phyloP scores from a whole-genome alignment of 345 rosid species.

The Balakata baccata region DNA sequence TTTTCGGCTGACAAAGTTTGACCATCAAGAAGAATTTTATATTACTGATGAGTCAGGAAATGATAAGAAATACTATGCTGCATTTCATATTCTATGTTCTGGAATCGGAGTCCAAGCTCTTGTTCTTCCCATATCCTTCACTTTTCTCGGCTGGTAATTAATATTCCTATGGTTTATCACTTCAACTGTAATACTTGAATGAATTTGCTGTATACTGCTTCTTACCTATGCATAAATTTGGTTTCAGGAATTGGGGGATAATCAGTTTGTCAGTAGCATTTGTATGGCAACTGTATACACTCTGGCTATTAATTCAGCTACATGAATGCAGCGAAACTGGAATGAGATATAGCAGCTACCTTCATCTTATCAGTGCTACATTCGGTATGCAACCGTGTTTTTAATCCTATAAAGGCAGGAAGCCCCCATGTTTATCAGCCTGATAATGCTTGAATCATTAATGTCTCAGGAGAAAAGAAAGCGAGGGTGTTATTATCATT shows the following conservation, averaged over 20 bases:
- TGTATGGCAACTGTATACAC: conserved; percentile 39
- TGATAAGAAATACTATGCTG: conserved; percentile 22
- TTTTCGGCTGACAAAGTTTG: background rate
- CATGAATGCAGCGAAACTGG: conserved; percentile 37
- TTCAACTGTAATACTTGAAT: background rate
- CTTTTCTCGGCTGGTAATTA: conserved; percentile 29
- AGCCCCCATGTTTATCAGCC: background rate
- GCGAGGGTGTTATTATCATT: conserved; percentile 21
- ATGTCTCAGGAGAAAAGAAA: conserved; percentile 24
- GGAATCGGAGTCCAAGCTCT: conserved; percentile 37
- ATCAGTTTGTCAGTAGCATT: conserved; percentile 34
- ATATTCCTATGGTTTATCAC: background rate
- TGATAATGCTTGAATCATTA: background rate
- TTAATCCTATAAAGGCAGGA: no score
- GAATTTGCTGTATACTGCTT: background rate
- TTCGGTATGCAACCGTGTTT: conserved; percentile 19
- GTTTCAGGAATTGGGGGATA: conserved; percentile 14
- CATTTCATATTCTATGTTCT: conserved; percentile 29
- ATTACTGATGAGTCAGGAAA: conserved; percentile 26
- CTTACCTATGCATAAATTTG: background rate
- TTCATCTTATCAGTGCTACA: conserved; percentile 29
- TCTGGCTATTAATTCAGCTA: conserved; percentile 33
- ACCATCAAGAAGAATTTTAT: conserved; percentile 28
- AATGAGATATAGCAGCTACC: conserved; percentile 37
- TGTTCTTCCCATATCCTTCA: conserved; percentile 27